Evolutionary conservation across 108 stramenopile genomes (phyloP).

Genomic region (Cyclotella distinguenda): DNA sequence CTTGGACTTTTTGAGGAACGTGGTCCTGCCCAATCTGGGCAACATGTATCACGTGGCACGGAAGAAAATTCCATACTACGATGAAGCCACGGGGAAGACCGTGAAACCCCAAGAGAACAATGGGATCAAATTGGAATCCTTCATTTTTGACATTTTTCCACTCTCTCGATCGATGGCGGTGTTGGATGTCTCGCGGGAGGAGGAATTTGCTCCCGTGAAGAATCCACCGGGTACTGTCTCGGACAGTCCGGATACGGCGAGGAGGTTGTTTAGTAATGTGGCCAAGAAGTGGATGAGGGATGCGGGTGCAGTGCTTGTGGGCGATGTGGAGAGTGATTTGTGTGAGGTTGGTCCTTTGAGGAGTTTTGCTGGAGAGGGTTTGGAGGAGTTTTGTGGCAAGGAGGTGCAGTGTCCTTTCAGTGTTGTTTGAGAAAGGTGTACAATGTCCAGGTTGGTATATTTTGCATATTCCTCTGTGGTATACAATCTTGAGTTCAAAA

Average conservation of each 20-base stretch:
- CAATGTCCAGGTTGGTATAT: not conserved
- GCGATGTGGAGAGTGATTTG: conserved; percentile 46
- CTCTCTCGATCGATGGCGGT: conserved; percentile 85
- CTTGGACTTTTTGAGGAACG: conserved; percentile 82
- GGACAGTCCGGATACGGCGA: conserved; percentile 86
- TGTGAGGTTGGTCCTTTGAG: conserved; percentile 80
- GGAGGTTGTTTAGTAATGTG: conserved; percentile 59
- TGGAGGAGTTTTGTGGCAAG: conserved; percentile 62
- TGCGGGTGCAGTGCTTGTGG: conserved; percentile 65
- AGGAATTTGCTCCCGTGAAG: conserved; percentile 99
- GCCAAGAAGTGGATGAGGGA: conserved; percentile 66
- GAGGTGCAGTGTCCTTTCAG: conserved; percentile 68
- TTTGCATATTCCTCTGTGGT: not conserved
- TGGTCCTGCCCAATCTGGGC: conserved; percentile 74
- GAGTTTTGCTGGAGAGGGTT: conserved; percentile 80
- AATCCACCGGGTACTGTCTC: conserved; percentile 75
- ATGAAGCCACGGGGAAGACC: conserved; percentile 55
- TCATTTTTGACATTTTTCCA: conserved; percentile 99
- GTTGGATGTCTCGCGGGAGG: conserved; percentile 82
- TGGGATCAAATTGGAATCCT: conserved; percentile 98
- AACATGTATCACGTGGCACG: conserved; percentile 93
- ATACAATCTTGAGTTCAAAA: not conserved
- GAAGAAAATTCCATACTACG: conserved; percentile 95
- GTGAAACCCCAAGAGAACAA: conserved; percentile 73
- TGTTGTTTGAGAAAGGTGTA: conserved; percentile 19